Conservation (phyloP, 2,329 filamentous ascomycete species). For the Sporothrix dimorphospora region DNA sequence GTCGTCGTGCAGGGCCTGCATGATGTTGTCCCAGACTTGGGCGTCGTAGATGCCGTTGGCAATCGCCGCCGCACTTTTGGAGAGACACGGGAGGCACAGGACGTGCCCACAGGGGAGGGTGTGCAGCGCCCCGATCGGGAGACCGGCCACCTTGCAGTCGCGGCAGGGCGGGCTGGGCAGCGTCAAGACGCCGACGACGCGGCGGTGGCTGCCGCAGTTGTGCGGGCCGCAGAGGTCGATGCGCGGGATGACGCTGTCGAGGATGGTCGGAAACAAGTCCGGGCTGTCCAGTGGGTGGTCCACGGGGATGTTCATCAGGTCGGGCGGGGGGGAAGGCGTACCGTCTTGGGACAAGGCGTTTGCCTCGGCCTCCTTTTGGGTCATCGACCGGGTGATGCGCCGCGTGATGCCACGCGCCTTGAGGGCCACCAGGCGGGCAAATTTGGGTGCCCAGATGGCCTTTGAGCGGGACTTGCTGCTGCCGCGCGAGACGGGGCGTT, state of each 20-base stretch:
- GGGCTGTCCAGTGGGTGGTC: not conserved
- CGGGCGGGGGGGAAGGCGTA: not conserved
- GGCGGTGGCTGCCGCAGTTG: constrained; percentile 12
- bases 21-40: not conserved
- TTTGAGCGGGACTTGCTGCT: not conserved
- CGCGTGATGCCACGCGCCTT: not conserved
- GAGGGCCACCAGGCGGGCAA: not conserved
- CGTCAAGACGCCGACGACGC: not conserved
- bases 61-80: not conserved
- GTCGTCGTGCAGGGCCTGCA: not conserved
- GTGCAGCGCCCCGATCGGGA: not conserved
- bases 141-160: not conserved
- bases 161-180: constrained; percentile 24
- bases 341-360: not conserved
- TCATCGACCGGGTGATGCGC: not conserved
- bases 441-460: not conserved
- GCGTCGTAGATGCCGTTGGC: not conserved
- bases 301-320: not conserved
- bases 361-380: not conserved
- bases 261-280: not conserved
- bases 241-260: not conserved
- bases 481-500: not conserved
- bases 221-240: not conserved
- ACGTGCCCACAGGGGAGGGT: constrained; percentile 30
- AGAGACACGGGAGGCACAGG: constrained; percentile 30